Base-by-base conservation (phyloP, 768 basidiomycete genomes). In the Suillus occidentalis region DNA sequence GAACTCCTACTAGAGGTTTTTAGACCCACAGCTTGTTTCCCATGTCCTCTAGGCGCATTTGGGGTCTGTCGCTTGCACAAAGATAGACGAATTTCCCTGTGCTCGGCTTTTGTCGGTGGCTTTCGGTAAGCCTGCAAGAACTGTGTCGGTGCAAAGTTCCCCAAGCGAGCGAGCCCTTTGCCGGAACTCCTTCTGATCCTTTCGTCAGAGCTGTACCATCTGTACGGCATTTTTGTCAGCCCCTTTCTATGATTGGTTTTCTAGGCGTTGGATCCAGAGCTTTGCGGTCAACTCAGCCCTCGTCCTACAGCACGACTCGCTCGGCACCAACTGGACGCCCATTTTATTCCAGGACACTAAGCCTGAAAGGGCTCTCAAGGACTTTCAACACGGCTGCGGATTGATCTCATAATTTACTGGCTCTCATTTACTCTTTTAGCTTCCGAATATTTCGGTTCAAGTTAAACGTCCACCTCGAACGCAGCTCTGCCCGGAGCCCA, bases 111-210 rank as follows among this genome's bases (percentile, higher is more conserved):
- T 34, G 42, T 63, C 62, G 62, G 57, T 22, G 14, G 58, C 40
- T 37, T 39, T 60, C 40, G 31, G 62, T 60, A 37, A 7, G 9
- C 42, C 52, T 10, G 40, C 39, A 42, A 42, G 45, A 8, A 18
- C 3, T 55, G 55, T 59, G 57, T 20, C 4, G 40, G 28, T 40
- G 58, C 14, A 59, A 28, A 42, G 18, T 59, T 40, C 25, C 58
- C 58, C 28, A 20, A 42, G 39, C 39, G 16, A 20, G 22, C 56
- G 53, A 31, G 34, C 63, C 47, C 45, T 7, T 36, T 36, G 1
- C 31, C 61, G 36, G 37, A 47, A 56, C 43, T 61, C 63, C 60
- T 64, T 47, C 25, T 28, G 39, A 28, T 61, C 37, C 60, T 62
- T 62, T 61, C 39, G 63, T 49, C 20, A 13, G 42, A 61, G 56